Base-by-base conservation (phyloP, 495 filamentous ascomycete genomes). In the Talaromyces stipitatus region DNA sequence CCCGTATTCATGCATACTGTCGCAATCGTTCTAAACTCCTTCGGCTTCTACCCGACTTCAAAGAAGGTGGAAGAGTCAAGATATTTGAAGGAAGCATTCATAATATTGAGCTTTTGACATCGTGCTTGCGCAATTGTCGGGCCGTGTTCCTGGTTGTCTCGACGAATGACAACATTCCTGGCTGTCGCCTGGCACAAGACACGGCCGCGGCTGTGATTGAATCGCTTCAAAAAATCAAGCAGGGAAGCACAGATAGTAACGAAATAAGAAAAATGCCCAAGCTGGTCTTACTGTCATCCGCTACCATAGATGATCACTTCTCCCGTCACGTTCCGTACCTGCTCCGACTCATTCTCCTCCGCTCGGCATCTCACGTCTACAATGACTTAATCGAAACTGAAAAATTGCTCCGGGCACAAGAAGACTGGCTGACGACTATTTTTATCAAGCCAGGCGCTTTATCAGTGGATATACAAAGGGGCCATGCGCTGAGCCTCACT, bases 391-490 rank as follows among this genome's bases (percentile, higher is more conserved):
- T 36, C 1, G 32, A 46, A 22, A 64, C 75, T 1, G 75, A 79
- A 62, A 51, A 23, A 1, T 61, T 69, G 12, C 66, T 78, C 22
- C 67, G 72, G 2, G 20, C 65, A 3, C 63, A 76, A 14, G 48
- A 70, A 48, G 52, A 59, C 43, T 75, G 70, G 72, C 16, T 78
- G 1, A 55, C 58, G 2, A 65, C 64, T 2, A 67, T 73, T n/a
- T 78, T 67, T 64, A 67, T 79, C 57, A 74, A 75, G 61, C 76
- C 78, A 0, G 75, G 66, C 1, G 73, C 60, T 2, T 62, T 79
- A 45, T 60, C 63, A 16, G 51, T 67, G 10, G 76, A 79, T 43
- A 50, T 63, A 22, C 66, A 66, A 59, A 61, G 67, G 3, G 63
- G 64, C 14, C 76, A 79, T 62, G 48, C n/a, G 30, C 58, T 79